Evolutionary conservation across 176 grass and related monocot genomes (phyloP).

Genomic region (Dendrocalamus sinicus): DNA sequence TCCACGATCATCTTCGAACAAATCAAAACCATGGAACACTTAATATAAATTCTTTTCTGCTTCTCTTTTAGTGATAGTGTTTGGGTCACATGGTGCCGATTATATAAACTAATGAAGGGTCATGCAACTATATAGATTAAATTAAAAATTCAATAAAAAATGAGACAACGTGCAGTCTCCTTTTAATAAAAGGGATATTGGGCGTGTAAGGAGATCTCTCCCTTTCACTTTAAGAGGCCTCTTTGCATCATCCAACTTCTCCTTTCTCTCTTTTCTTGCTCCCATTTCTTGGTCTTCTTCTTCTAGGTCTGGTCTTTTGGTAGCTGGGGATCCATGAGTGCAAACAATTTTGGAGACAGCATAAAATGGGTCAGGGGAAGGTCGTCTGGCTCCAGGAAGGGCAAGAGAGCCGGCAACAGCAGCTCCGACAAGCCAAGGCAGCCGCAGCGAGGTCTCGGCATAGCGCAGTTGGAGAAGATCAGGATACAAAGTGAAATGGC

Average conservation of each 20-base stretch:
- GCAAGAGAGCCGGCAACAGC: constrained; percentile 51
- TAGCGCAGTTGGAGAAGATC: constrained; percentile 78
- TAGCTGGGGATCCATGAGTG: constrained; percentile 52
- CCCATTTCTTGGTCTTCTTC: constrained; percentile 41
- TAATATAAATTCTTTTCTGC: background rate
- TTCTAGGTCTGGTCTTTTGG: constrained; percentile 48
- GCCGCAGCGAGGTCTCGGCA: constrained; percentile 72
- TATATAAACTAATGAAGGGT: constrained; percentile 15
- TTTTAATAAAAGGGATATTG: constrained; percentile 45
- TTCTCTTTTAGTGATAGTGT: constrained; percentile 24
- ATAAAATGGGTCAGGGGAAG: constrained; percentile 65
- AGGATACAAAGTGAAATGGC: constrained; percentile 71
- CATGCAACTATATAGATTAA: constrained; percentile 26
- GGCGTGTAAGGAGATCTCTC: constrained; percentile 55
- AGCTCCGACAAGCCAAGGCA: constrained; percentile 66
- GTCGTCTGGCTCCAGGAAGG: constrained; percentile 51
- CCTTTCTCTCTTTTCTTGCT: constrained; percentile 32
- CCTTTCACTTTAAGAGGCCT: constrained; percentile 74
- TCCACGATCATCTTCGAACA: background rate
- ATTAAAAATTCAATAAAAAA: constrained; percentile 30
- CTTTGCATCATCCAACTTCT: constrained; percentile 42
- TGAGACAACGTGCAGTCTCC: constrained; percentile 35
- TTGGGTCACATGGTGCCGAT: constrained; percentile 40
- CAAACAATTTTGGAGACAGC: constrained; percentile 57
- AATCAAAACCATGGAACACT: background rate